Base-by-base conservation (phyloP, 352 stramenopile species). In the Globisporangium paddicum region DNA sequence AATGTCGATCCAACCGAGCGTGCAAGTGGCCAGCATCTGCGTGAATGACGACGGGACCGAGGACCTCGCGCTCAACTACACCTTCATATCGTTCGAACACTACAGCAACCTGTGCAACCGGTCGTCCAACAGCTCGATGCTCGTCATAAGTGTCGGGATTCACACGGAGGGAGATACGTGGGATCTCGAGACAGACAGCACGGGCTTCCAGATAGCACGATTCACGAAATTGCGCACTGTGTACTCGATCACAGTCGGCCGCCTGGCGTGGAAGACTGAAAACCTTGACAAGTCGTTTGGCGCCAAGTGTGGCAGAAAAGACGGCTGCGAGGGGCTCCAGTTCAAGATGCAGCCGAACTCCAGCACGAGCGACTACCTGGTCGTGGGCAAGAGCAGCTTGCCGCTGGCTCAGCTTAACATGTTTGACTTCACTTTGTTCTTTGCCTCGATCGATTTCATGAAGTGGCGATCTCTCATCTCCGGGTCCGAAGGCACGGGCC, bases 1-100 rank as follows among this genome's bases (percentile, higher is more conserved):
- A n/a, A n/a, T 11, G 1, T 10, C 19, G 8, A 60, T 42, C 37
- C 35, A 62, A 25, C 25, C 46, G 5, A 14, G 18, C 1, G 55
- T 73, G 10, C 48, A 62, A 5, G 58, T 59, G 19, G 41, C 26
- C 3, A 49, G 32, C 13, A 49, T 63, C 1, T 70, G 62, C 32
- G 7, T 69, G 18, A 66, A 64, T 41, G 41, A 44, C 0, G 21
- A 51, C 11, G 60, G 56, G 10, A 57, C 38, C 10, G 53, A 58
- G 30, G 55, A 60, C n/a, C n/a, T n/a, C n/a, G n/a, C n/a, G n/a
- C n/a, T n/a, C n/a, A n/a, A n/a, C n/a, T n/a, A n/a, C n/a, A n/a
- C n/a, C n/a, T n/a, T n/a, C n/a, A n/a, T n/a, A n/a, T n/a, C n/a
- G n/a, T n/a, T n/a, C n/a, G n/a, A n/a, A n/a, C n/a, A n/a, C n/a